A percentile compares a stretch with the other conserved stretches of the same genome.
Evolutionary conservation across 2,329 filamentous ascomycete species (phyloP).

Genomic region (Emericellopsis atlantica): DNA sequence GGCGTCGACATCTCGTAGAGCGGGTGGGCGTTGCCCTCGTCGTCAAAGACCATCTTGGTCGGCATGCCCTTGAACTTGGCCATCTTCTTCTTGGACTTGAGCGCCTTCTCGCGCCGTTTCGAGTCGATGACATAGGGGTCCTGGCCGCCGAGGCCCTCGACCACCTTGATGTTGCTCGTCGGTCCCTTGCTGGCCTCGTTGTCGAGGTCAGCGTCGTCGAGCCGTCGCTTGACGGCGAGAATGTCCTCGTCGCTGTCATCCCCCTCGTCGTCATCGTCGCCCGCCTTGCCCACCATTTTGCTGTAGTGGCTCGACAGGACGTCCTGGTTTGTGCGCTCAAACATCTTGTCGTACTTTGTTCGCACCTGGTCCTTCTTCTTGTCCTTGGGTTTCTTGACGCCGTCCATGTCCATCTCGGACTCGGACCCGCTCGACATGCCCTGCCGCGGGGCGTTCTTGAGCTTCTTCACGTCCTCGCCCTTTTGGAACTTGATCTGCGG

Average conservation of each 20-base stretch:
- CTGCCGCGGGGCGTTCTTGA: conserved; percentile 74
- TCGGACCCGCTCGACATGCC: conserved; percentile 51
- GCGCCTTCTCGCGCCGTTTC: conserved; percentile 88
- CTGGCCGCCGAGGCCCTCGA: conserved; percentile 56
- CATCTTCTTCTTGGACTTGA: conserved; percentile 89
- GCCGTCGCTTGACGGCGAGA: conserved; percentile 78
- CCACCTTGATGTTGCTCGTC: conserved; percentile 35
- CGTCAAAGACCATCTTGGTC: conserved; percentile 80
- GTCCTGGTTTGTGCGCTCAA: conserved; percentile 91
- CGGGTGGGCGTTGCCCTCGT: conserved; percentile 74
- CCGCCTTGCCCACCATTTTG: conserved; percentile 57
- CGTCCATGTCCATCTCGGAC: conserved; percentile 38
- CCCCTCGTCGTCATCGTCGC: conserved; percentile 29
- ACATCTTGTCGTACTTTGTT: conserved; percentile 97
- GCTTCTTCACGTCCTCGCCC: conserved; percentile 72
- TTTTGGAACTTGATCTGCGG: conserved; percentile 90
- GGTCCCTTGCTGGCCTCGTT: conserved; percentile 22
- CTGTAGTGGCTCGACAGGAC: conserved; percentile 89
- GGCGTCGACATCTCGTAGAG: conserved; percentile 84
- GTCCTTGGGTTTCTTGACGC: conserved; percentile 31
- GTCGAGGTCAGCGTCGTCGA: conserved; percentile 55
- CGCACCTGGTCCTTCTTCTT: conserved; percentile 63
- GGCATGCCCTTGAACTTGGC: conserved; percentile 82
- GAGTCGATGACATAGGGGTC: conserved; percentile 78
- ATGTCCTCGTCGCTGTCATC: conserved; percentile 68